Base-by-base conservation (phyloP, 2,329 filamentous ascomycete genomes). In the Paracorniculantispora psalliotae region DNA sequence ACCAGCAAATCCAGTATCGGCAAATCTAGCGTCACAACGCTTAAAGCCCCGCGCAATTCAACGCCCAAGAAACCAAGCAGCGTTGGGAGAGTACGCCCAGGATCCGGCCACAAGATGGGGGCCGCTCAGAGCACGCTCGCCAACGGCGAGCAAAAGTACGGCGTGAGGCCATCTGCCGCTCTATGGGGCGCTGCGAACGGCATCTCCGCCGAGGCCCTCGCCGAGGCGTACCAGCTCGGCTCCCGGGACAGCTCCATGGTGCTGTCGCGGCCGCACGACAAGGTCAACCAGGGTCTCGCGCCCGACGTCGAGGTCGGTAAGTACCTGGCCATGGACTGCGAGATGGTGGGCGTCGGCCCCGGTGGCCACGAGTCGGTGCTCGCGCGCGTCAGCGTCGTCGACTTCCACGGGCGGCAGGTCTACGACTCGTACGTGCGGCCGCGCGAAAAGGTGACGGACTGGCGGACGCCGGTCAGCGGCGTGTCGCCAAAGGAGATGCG, bases 341-440 rank as follows among this genome's bases (percentile, higher is more conserved):
- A 99, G 76, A 99, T 99, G 94, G 94, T 99, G 26, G 94, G 93
- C 50, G 85, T 96, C 13, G 90, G 89, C 0, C 83, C 84, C 1
- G 85, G 85, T 53, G 82, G 85, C 23, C 80, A 87, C 63, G 83
- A 86, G 68, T 92, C 91, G 37, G 86, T 86, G 0, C 83, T 99
- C 47, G 94, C 94, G 1, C 85, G 94, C 49, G 91, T 93, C 58
- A 96, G 90, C 69, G 78, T 96, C 17, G 92, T 97, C 65, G 96
- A 97, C 73, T 99, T 92, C 73, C 91, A 97, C 70, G 92, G 92
- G 19, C 84, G 89, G 28, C 91, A 96, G 72, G 78, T 99, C 48
- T 97, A 97, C 80, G 94, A 99, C 77, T 93, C 90, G 13, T 97
- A 89, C 69, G 94, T 97, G 10, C 83, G 84, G 57, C 89, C 91